Base-by-base conservation (phyloP, 129 eudicot species). In the Flaveria ramosissima region DNA sequence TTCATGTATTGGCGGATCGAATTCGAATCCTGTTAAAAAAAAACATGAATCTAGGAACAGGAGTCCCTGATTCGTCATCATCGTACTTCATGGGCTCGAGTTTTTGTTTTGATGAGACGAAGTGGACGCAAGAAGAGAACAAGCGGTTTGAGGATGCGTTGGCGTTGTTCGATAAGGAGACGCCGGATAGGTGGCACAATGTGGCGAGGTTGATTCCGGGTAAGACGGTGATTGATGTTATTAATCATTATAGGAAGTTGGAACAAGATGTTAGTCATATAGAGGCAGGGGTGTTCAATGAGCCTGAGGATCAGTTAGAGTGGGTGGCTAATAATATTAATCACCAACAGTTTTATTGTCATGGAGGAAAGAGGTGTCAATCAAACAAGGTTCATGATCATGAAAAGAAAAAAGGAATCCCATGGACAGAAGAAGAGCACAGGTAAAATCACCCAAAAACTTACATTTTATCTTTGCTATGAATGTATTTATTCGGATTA, bases 401-500 rank as follows among this genome's bases (percentile, higher is more conserved):
- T 21, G 98, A 89, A 77, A 88, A 93, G 93, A 92, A 89, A 67
- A 92, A 88, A 77, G 98, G 98, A 41, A 89, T 92, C 9, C 96
- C 98, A 2, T 92, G 98, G 98, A 89, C 96, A 10, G 96, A 92
- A 71, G 96, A 92, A 86, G 98, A 92, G 66, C 98, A 92, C 88
- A 89, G 96, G 98, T 92, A 48, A 53, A 72, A 48, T 61, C 27
- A 72, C 5, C 46, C 56, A 47, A n/a, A 21, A 42, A 20, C 9
- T 39, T 1, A 42, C 12, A 6, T 39, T 65, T 4, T 39, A 9
- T 0, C 8, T 45, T 45, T 0, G 0, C 13, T 8, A 45, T 45
- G 50, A 45, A 9, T 45, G 13, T 45, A 45, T 10, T 9, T 4
- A 36, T 36, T 36, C 7, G 41, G 41, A 36, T 36, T 36, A 36